Conservation (phyloP, 1,139 yeast genomes). For the Protomyces inundatus region DNA sequence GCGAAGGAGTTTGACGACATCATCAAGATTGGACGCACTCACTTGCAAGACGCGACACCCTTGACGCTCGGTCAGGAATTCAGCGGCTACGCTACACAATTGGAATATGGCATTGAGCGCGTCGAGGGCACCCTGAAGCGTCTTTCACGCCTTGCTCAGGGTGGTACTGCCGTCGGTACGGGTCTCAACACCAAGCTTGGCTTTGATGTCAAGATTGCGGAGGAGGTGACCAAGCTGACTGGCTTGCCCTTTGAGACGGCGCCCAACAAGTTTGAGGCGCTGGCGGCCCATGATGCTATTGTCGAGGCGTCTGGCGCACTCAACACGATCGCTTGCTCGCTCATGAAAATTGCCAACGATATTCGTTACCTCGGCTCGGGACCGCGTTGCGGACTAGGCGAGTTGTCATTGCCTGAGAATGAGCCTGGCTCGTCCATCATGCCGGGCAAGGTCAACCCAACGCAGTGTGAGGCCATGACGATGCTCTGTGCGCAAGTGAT, state of each 20-base stretch:
- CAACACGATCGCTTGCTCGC: constrained; percentile 87
- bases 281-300: constrained; percentile 97
- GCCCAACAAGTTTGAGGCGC: constrained; percentile 97
- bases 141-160: constrained; percentile 84
- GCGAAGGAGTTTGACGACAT: constrained; percentile 76
- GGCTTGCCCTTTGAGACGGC: constrained; percentile 89
- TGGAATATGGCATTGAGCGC: constrained; percentile 83
- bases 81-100: constrained; percentile 90
- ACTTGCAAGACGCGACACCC: constrained; percentile 97
- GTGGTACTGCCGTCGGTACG: constrained; percentile 99
- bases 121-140: constrained; percentile 71
- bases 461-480: constrained; percentile 97
- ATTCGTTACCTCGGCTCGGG: constrained; percentile 97
- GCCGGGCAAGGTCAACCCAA: constrained; percentile 99
- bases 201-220: constrained; percentile 77
- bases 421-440: constrained; percentile 94
- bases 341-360: constrained; percentile 95
- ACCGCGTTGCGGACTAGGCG: constrained; percentile 99
- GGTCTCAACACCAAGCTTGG: constrained; percentile 92
- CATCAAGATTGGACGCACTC: constrained; percentile 98
- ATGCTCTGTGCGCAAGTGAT: constrained; percentile 97
- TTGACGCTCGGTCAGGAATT: constrained; percentile 96
- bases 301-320: constrained; percentile 97
- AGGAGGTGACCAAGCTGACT: constrained; percentile 70
- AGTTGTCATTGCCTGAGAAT: constrained; percentile 88